phyloP scores from a whole-genome alignment of 2,329 filamentous ascomycete genomes.

The Cladosporium cucumerinum region DNA sequence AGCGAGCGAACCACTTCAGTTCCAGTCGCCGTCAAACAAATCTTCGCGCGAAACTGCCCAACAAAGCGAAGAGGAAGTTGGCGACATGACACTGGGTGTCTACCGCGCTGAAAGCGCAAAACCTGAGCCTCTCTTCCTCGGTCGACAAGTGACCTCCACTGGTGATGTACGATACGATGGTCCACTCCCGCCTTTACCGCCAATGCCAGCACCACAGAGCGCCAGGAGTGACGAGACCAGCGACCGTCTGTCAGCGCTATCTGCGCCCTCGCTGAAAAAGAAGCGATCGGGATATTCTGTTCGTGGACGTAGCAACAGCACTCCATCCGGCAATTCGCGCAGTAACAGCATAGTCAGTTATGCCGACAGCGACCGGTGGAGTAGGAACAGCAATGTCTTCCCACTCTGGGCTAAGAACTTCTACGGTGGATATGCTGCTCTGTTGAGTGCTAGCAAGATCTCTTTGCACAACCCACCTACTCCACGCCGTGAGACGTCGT shows the following conservation, averaged over 20 bases:
- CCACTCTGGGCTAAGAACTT: slow-evolving; percentile 37
- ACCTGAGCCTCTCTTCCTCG: slow-evolving; percentile 34
- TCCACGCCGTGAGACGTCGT: slow-evolving; percentile 9
- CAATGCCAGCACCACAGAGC: slow-evolving; percentile 27
- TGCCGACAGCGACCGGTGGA: slow-evolving; percentile 29
- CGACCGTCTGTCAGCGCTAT: slow-evolving; percentile 36
- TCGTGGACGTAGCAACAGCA: slow-evolving; percentile 32
- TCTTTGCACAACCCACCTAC: slow-evolving; percentile 26
- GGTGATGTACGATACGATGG: slow-evolving; percentile 27
- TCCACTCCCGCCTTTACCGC: slow-evolving; percentile 30
- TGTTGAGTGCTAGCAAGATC: slow-evolving; percentile 30
- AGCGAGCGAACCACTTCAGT: slow-evolving; percentile 26
- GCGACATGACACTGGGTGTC: slow-evolving; percentile 32
- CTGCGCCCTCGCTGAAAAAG: slow-evolving; percentile 29
- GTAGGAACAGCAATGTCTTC: slow-evolving; percentile 32
- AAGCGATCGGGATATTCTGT: slow-evolving; percentile 35
- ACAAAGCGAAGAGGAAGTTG: slow-evolving; percentile 23
- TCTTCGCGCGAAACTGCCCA: slow-evolving; percentile 20
- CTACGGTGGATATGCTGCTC: slow-evolving; percentile 30
- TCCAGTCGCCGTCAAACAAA: slow-evolving; percentile 22
- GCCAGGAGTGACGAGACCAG: slow-evolving; percentile 28
- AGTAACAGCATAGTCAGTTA: slow-evolving; percentile 31
- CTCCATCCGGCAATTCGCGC: slow-evolving; percentile 28
- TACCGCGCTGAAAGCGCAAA: slow-evolving; percentile 33
- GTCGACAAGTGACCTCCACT: slow-evolving; percentile 12